Base-by-base conservation (phyloP, 306 rosid genomes). In the Vicia villosa region DNA sequence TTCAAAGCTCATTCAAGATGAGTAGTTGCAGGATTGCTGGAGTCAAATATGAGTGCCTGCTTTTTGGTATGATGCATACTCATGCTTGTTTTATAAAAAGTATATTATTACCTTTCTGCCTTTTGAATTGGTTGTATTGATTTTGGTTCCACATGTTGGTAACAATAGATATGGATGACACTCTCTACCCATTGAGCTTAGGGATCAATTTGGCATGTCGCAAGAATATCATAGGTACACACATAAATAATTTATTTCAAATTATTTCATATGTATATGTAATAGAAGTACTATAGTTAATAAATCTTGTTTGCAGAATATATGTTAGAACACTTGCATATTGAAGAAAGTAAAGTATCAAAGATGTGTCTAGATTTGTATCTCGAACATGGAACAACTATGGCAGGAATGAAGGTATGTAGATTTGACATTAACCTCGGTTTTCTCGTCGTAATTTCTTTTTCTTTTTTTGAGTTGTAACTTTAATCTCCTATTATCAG, bases 141-240 rank as follows among this genome's bases (percentile, higher is more conserved):
- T 30, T 74, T 19, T 57, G 68, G 61, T 58, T 67, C 58, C 15
- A 65, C 68, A 70, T 77, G 43, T 70, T 60, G 45, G 37, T 7
- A 34, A 34, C 87, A 87, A 34, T 88, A 91, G 97, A 91, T 80
- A 83, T 91, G 84, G 96, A 91, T 81, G 97, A 91, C 66, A 91
- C 97, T 61, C 93, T 89, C 54, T 89, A 91, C 68, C 91, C 96
- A 17, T n/a, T 83, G 82, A 85, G 94, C 83, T 70, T 84, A 36
- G 94, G 97, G 62, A 80, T 91, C 80, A 85, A 89, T 76, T 58
- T 81, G 79, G 82, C 81, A 20, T 91, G 97, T 73, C 87, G 97
- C 52, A 85, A 79, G 79, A 89, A 89, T 79, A 91, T 91, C 47
- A 74, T 73, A 87, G 94, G 96, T 86, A 78, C 51, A 66, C 1